Evolutionary conservation across 2,329 filamentous ascomycete species (phyloP), one percentile per base, ranked within the genome.

Genomic region (Botrytis galanthina): DNA sequence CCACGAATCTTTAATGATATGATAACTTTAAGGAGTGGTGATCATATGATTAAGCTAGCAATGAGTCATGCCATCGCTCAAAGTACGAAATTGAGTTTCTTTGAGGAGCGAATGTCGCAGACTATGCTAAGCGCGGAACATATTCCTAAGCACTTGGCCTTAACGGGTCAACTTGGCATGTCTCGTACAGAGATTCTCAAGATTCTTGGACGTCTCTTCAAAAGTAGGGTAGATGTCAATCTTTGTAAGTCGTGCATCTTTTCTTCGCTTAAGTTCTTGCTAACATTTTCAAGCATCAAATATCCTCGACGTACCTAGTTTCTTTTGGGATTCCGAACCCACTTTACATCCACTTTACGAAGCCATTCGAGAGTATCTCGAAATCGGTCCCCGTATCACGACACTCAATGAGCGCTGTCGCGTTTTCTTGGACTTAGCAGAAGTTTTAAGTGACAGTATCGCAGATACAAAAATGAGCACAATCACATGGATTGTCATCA

Each of bases 41-140:
- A 99, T 83, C 96, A 99, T 84, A 98, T 99, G 95, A 97, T 98
- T 81, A 98, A 98, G 83, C 87, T 99, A 26, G 94, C 95, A 48
- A 99, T 99, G 85, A 97, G 93, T 82, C 96, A 99, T 81, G 96
- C 95, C 54, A 98, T 99, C 78, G 94, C 94, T 0, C 96, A 99
- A 83, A 98, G 95, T 82, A 99, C 96, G 0, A 98, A 98, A 82
- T 85, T 99, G 59, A 96, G 92, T 80, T 94, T 96, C 81, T 99
- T 99, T 79, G 96, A 99, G 82, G 96, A 97, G 83, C 89, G 93
- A 73, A 98, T 99, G 95, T 92, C 92, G 69, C 89, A 93, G 79
- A 98, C 97, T 1, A 98, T 99, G 95, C 85, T 90, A 8, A 92
- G 95, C 78, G 95, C 96, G 3, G 94, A 98, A 82, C 91, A 97